Base-by-base conservation (phyloP, 495 filamentous ascomycete species). In the Friedmanniomyces simplex region DNA sequence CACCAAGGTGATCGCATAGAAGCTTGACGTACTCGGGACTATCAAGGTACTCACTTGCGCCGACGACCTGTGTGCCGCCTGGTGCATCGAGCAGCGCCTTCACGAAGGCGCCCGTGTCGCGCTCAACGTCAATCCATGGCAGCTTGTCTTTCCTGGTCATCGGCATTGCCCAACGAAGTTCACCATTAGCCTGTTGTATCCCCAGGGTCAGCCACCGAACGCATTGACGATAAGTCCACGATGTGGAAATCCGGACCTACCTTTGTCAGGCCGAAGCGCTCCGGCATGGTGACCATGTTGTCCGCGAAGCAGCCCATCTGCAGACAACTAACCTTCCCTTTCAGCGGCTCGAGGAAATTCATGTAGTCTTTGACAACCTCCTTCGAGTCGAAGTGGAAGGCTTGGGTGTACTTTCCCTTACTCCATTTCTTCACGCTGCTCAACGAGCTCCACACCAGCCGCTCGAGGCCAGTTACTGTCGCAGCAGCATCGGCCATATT, bases 401-500 rank as follows among this genome's bases (percentile, higher is more conserved):
- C 21, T 16, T 64, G 24, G 3, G n/a, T 37, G 55, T 50, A 61
- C 37, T 58, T 55, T 16, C 59, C 62, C 22, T 66, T 59, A 32
- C 65, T 68, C 55, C 60, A 66, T 51, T 57, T 56, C 37, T 43
- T 50, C 11, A 57, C 49, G n/a, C 63, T 28, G n/a, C 50, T 61
- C 25, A 68, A 37, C n/a, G 67, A 64, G 16, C 50, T 56, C 13
- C 54, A 52, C 25, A 69, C 55, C 36, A 71, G 63, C 1, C 57
- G 21, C n/a, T 52, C 51, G 13, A 54, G 52, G 0, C 64, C 60
- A 24, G 66, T 54, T 0, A 52, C 58, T 1, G 52, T 45, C 12
- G 79, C 74, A 18, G 76, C 77, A 4, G 74, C 74, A 57, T 79
- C 71, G 6, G 71, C 72, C 18, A 77, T 68, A 47, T 77, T 80